Evolutionary conservation across 2,329 filamentous ascomycete species (phyloP).

Genomic region (Diplodia intermedia): DNA sequence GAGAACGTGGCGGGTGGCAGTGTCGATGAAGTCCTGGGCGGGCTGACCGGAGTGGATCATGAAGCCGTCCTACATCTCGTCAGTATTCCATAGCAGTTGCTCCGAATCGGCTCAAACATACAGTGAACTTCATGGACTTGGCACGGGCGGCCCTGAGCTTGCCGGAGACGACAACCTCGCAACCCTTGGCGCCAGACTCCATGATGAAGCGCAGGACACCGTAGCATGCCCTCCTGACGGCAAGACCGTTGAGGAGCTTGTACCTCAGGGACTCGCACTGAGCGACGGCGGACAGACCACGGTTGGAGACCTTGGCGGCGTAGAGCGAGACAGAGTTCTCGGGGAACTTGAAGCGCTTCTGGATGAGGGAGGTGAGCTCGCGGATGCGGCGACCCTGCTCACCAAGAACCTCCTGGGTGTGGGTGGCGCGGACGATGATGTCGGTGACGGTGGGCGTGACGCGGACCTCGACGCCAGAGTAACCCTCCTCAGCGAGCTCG

Average conservation of each 20-base stretch:
- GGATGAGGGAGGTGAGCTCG: conserved; percentile 99
- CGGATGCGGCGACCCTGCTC: conserved; percentile 99
- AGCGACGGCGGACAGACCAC: conserved; percentile 98
- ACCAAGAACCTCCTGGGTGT: conserved; percentile 99
- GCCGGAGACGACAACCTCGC: conserved; percentile 98
- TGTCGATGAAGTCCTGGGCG: conserved; percentile 99
- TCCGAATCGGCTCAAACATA: conserved; percentile 51
- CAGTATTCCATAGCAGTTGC: conserved; percentile 35
- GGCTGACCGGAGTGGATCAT: conserved; percentile 99
- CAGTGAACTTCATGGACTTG: conserved; percentile 99
- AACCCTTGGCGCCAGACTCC: conserved; percentile 99
- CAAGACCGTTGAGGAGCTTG: conserved; percentile 99
- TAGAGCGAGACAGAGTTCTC: conserved; percentile 99
- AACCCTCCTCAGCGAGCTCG: conserved; percentile 99
- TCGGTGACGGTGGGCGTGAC: conserved; percentile 99
- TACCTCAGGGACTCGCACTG: conserved; percentile 99
- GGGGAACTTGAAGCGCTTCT: conserved; percentile 99
- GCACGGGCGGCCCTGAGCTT: conserved; percentile 99
- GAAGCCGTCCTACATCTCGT: conserved; percentile 77
- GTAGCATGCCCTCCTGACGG: conserved; percentile 98
- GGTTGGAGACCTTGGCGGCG: conserved; percentile 99
- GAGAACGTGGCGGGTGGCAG: conserved; percentile 97
- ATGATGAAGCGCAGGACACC: conserved; percentile 99
- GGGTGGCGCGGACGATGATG: conserved; percentile 99
- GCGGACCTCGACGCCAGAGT: conserved; percentile 99